A percentile compares a stretch with the other conserved stretches of the same genome.
phyloP scores from a whole-genome alignment of 805 yeast genomes.

The Saccharomycopsis sp. region DNA sequence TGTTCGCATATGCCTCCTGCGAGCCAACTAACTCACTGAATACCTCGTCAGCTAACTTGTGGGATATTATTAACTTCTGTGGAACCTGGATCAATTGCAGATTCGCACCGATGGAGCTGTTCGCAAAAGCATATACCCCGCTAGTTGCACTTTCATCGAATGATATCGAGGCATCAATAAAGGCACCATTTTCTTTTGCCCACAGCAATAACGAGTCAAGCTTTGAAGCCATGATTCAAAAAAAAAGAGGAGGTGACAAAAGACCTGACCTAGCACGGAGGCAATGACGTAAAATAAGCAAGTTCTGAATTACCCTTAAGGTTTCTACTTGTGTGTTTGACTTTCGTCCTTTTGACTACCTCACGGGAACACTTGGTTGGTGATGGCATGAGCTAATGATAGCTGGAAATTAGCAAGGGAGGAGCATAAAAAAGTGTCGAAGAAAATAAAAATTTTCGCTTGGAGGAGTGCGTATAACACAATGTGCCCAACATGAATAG shows the following conservation, averaged over 20 bases:
- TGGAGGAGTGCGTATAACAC: neutral
- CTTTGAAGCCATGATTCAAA: neutral
- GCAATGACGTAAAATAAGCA: neutral
- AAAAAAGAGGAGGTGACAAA: too few relatives aligned
- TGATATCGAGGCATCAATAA: conserved; percentile 29
- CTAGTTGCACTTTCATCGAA: conserved; percentile 28
- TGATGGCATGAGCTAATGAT: neutral
- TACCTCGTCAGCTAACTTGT: conserved; percentile 28
- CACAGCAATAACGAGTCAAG: conserved; percentile 28
- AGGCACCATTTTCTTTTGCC: conserved; percentile 35
- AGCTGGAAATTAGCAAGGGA: neutral
- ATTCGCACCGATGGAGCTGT: conserved; percentile 7
- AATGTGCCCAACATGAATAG: neutral
- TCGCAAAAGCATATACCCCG: conserved; percentile 33
- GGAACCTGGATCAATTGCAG: conserved; percentile 35
- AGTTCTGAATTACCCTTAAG: neutral
- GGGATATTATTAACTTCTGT: conserved; percentile 31
- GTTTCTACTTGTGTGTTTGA: neutral
- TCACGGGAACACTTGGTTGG: neutral
- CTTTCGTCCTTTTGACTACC: neutral
- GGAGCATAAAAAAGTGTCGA: neutral
- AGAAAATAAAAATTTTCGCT: neutral
- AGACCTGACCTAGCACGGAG: too few relatives aligned
- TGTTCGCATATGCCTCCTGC: neutral
- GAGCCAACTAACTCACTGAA: conserved; percentile 21